These are phyloP conservation scores for Penicillium capsulatum DNA, from an alignment of 2,329 filamentous ascomycete genomes.

Conservation along the genomic window DNA sequence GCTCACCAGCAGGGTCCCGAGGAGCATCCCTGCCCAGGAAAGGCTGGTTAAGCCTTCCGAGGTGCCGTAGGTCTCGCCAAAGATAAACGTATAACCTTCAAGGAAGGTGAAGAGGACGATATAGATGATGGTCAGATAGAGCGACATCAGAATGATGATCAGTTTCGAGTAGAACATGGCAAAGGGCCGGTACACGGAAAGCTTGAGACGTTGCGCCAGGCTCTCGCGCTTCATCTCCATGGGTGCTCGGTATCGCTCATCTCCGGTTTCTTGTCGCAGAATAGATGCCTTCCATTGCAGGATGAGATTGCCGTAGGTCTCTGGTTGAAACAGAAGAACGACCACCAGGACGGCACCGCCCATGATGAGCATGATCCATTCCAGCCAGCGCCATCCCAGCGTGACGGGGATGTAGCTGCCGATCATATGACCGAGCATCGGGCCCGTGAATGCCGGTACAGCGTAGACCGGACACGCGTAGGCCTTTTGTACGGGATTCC, in stretches of 20 bases:
- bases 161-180: slow-evolving; percentile 44
- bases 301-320: slow-evolving; percentile 47
- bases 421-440: slow-evolving; percentile 21
- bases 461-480: slow-evolving; percentile 51
- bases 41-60: slow-evolving; percentile 45
- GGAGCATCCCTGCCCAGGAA: slow-evolving; percentile 46
- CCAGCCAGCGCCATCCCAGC: slow-evolving; percentile 40
- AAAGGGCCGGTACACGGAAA: slow-evolving; percentile 37
- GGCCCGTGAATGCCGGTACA: slow-evolving; percentile 41
- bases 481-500: slow-evolving; percentile 44
- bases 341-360: slow-evolving; percentile 31
- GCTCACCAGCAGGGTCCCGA: slow-evolving; percentile 33
- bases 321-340: too few species aligned
- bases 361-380: slow-evolving; percentile 45
- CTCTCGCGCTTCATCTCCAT: slow-evolving; percentile 41
- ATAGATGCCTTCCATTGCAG: slow-evolving; percentile 43
- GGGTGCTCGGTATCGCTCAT: slow-evolving; percentile 44
- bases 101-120: slow-evolving; percentile 22
- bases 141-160: slow-evolving; percentile 26
- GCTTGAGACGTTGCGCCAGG: slow-evolving; percentile 39
- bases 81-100: slow-evolving; percentile 50
- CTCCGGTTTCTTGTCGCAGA: slow-evolving; percentile 39
- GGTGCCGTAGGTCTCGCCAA: slow-evolving; percentile 47
- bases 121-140: slow-evolving; percentile 30
- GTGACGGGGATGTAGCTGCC: slow-evolving; percentile 17